Percentiles rank a stretch among this genome's conserved stretches.
These are phyloP conservation scores for Chlorella sp. DNA, from an alignment of 139 green algal genomes.

Conservation along the genomic window DNA sequence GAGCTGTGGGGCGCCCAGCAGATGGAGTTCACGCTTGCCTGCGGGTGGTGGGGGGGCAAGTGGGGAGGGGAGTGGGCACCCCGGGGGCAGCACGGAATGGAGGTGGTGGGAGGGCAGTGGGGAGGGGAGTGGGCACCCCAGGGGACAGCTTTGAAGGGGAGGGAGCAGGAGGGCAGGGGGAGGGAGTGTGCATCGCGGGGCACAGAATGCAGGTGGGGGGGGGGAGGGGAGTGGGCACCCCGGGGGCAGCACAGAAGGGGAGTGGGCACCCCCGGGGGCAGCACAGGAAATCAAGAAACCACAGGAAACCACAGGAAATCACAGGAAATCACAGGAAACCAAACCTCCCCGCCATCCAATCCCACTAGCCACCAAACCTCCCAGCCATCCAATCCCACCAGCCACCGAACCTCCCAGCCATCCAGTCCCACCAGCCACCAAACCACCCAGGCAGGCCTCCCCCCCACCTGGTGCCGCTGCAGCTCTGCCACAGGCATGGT, in stretches of 20 bases:
- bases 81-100: not conserved
- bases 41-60: not conserved
- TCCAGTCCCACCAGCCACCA: too few species aligned
- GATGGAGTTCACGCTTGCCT: conserved; percentile 86
- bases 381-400: too few species aligned
- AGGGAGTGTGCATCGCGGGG: too few species aligned
- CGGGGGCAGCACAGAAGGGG: not conserved
- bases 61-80: not conserved
- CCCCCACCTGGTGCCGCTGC: conserved; percentile 62
- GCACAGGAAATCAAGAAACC: not conserved
- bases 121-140: not conserved
- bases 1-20: conserved; percentile 95
- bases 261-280: too few species aligned
- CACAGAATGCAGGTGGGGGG: too few species aligned
- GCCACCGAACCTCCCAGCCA: too few species aligned
- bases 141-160: not conserved
- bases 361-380: too few species aligned
- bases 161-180: not conserved
- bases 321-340: too few species aligned
- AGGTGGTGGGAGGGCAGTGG: not conserved
- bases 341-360: too few species aligned
- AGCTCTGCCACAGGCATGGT: conserved; percentile 93
- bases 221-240: too few species aligned
- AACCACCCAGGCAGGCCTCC: too few species aligned
- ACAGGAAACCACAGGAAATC: too few species aligned